Evolutionary conservation across 129 eudicot species (phyloP).

Genomic region (Helichrysum umbraculigerum): DNA sequence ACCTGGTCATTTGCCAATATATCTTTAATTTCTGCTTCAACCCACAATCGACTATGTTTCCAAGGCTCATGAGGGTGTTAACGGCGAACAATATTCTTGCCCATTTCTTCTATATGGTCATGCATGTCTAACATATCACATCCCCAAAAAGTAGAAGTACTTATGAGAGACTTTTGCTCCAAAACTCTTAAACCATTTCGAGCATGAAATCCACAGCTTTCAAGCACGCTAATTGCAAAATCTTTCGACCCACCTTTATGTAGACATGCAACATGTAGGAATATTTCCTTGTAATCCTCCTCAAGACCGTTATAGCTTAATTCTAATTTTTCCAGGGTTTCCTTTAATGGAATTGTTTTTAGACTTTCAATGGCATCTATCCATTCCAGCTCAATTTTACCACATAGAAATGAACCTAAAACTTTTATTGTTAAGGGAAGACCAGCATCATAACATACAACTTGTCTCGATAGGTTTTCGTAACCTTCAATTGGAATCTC

Average conservation of each 20-base stretch:
- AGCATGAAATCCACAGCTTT: too few species aligned
- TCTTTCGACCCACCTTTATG: too few species aligned
- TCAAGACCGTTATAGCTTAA: not conserved
- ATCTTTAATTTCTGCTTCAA: not conserved
- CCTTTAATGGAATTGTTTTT: not conserved
- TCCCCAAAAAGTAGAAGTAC: too few species aligned
- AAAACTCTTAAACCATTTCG: too few species aligned
- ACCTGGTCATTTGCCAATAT: not conserved
- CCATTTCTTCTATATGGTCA: too few species aligned
- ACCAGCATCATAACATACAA: not conserved
- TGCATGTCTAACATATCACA: too few species aligned
- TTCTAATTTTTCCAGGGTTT: not conserved
- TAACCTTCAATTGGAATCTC: not conserved
- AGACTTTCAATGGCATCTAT: not conserved
- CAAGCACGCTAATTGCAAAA: too few species aligned
- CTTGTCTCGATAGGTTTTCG: not conserved
- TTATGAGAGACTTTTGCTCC: too few species aligned
- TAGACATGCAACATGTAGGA: too few species aligned
- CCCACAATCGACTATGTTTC: not conserved
- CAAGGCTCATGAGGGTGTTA: not conserved
- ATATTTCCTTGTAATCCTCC: too few species aligned
- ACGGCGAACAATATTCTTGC: too few species aligned
- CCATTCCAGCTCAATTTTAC: not conserved
- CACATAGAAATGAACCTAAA: not conserved
- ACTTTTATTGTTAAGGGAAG: not conserved